phyloP scores from a whole-genome alignment of 140 eudicot species.

The Ambrosia hybrid region DNA sequence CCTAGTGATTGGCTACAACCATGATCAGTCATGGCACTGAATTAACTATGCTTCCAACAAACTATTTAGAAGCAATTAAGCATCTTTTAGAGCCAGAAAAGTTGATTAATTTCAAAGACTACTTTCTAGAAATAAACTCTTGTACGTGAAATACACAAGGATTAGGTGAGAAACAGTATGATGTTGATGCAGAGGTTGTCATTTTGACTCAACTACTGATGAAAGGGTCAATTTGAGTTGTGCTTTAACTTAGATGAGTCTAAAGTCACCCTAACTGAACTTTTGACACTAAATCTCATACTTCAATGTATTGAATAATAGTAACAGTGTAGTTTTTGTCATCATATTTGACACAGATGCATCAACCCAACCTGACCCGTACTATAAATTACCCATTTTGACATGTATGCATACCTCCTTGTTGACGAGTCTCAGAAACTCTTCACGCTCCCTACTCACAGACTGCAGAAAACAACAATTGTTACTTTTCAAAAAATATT shows the following conservation, averaged over 20 bases:
- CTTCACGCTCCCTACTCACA: constrained; percentile 86
- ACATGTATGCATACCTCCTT: constrained; percentile 57
- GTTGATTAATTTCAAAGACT: constrained; percentile 1
- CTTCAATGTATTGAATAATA: neutral
- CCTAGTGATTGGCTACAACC: neutral
- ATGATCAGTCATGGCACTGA: neutral
- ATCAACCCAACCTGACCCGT: neutral
- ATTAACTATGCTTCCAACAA: constrained; percentile 6
- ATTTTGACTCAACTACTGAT: neutral
- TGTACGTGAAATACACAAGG: neutral
- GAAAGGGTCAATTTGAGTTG: neutral
- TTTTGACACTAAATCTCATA: constrained; percentile 6
- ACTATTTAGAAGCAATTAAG: neutral
- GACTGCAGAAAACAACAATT: constrained; percentile 54
- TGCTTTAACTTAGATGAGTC: neutral
- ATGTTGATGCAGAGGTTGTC: neutral
- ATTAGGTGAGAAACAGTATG: constrained; percentile 4
- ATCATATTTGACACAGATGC: neutral
- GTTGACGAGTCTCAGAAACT: constrained; percentile 75
- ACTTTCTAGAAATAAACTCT: neutral
- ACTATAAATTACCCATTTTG: neutral
- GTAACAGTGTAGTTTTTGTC: neutral
- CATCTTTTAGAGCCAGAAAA: constrained; percentile 14
- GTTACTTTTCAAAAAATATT: constrained; percentile 1
- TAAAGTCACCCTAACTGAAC: neutral